Evolutionary conservation across 306 rosid genomes (phyloP), one percentile per base, ranked within the genome.

Genomic region (Vigna radiata): DNA sequence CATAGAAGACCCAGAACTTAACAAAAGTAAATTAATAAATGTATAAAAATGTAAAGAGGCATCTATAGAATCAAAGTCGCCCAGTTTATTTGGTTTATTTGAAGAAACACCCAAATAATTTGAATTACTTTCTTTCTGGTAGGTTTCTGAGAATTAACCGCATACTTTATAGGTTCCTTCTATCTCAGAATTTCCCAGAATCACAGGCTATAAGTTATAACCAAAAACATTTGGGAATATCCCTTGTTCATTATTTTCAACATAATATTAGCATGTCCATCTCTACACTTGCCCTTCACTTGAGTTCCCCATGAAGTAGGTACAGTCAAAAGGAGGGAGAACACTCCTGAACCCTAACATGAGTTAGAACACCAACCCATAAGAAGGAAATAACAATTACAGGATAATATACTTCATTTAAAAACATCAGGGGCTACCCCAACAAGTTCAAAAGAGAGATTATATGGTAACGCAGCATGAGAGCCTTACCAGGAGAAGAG

Each of bases 401-500:
- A 10, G n/a, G 33, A 67, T 39, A 44, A 68, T 14, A 25, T 14
- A 46, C 48, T 67, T 21, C 39, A 43, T 39, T 8, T 39, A 44
- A 68, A 43, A 41, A 69, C 37, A 73, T 49, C 58, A 68, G 43
- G 63, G 58, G 54, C 71, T 70, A 75, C 73, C 71, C 46, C 70
- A 43, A 47, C 58, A 76, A 76, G 76, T 43, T 56, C 11, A 19
- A 56, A 64, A 50, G 25, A 43, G 52, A 59, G 66, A 77, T 39
- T 31, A 68, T 68, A 60, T 4, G 15, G 49, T 15, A 25, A 53
- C 17, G 66, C 33, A 58, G 69, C 21, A 25, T 17, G 52, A 79
- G 29, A 83, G 21, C 43, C 90, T 82, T 86, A 92, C 99, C 89
- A 95, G 73, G 75, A 86, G 74, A 67, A 92, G 92, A 56, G 97